Percentiles rank a stretch among this genome's conserved stretches.
These are phyloP conservation scores for Acrocalymma vagum DNA, from an alignment of 2,329 filamentous ascomycete species.

Conservation along the genomic window DNA sequence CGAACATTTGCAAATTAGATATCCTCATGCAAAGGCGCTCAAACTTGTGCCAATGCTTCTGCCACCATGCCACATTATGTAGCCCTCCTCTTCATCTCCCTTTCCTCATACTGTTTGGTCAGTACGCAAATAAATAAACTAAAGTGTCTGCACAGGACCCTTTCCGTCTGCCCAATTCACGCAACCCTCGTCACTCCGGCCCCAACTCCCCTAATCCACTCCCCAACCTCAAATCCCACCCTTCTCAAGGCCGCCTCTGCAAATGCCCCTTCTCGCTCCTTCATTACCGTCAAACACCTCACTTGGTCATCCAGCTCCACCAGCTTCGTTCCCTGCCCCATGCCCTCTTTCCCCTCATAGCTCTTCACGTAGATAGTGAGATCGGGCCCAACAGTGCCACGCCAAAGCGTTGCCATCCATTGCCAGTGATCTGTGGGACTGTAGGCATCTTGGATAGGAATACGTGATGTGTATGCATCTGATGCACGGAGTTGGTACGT, in stretches of 20 bases:
- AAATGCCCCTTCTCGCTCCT: conserved; percentile 42
- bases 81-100: not conserved
- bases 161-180: conserved; percentile 2
- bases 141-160: too few species aligned
- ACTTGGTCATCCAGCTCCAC: conserved; percentile 52
- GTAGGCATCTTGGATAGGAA: conserved; percentile 81
- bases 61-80: too few species aligned
- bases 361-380: conserved; percentile 72
- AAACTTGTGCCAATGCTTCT: too few species aligned
- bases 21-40: too few species aligned
- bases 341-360: conserved; percentile 36
- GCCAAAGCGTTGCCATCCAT: conserved; percentile 95
- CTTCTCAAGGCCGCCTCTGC: conserved; percentile 68
- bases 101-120: too few species aligned
- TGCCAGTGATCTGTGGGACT: conserved; percentile 92
- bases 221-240: conserved; percentile 85
- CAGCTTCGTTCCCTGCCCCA: conserved; percentile 45
- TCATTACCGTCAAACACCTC: conserved; percentile 49
- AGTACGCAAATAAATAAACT: too few species aligned
- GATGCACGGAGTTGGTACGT: conserved; percentile 82
- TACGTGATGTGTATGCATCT: conserved; percentile 75
- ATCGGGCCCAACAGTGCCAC: conserved; percentile 83
- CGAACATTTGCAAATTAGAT: too few species aligned
- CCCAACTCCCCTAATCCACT: conserved; percentile 68
- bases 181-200: conserved; percentile 8